phyloP scores from a whole-genome alignment of 2,329 filamentous ascomycete genomes.

The Ustulina deusta region DNA sequence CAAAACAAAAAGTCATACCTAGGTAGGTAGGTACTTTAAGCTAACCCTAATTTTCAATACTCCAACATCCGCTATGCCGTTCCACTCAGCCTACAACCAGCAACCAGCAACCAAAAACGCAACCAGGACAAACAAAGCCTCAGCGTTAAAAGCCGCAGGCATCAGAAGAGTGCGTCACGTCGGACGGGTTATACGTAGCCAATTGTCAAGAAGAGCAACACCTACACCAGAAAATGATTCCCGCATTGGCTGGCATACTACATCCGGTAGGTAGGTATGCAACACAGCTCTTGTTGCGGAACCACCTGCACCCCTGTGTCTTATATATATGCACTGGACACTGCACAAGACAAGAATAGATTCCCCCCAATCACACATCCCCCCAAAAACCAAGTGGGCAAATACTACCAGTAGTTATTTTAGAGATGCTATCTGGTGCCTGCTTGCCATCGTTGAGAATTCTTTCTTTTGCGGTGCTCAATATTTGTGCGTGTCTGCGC shows the following conservation, averaged over 20 bases:
- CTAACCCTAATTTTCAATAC: no score
- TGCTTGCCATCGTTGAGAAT: background rate
- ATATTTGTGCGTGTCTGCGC: background rate
- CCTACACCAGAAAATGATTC: background rate
- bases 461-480: background rate
- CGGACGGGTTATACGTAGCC: no score
- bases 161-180: no score
- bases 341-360: conserved; percentile 17
- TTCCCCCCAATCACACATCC: conserved; percentile 27
- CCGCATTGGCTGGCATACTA: conserved; percentile 3
- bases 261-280: conserved; percentile 20
- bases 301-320: background rate
- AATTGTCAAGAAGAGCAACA: background rate
- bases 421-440: conserved; percentile 1
- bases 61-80: no score
- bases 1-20: no score
- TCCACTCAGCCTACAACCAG: no score
- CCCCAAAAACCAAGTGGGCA: no score
- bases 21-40: no score
- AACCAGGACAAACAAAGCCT: no score
- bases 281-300: conserved; percentile 18
- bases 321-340: background rate
- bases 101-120: no score
- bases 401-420: background rate
- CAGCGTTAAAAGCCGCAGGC: no score